Evolutionary conservation across 1,284 basidiomycete species (phyloP).

Genomic region (Cryptococcus sp.): DNA sequence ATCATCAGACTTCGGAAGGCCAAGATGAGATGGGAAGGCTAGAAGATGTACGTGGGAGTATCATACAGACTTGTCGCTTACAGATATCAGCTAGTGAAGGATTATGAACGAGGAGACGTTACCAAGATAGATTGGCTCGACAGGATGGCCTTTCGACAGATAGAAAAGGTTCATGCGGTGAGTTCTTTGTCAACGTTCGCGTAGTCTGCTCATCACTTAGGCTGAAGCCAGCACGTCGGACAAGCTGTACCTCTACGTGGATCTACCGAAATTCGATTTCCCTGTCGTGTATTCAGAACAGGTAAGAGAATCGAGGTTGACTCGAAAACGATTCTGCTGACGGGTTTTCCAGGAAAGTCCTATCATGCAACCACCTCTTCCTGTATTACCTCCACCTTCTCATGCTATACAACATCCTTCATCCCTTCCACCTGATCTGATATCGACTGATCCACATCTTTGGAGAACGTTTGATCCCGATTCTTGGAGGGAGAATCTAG

Average conservation of each 20-base stretch:
- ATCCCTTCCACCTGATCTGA: slow-evolving; percentile 48
- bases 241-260: slow-evolving; percentile 87
- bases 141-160: slow-evolving; percentile 83
- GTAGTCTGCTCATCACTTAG: slow-evolving; percentile 48
- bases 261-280: slow-evolving; percentile 95
- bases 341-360: slow-evolving; percentile 25
- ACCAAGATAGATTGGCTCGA: slow-evolving; percentile 94
- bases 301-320: slow-evolving; percentile 42
- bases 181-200: slow-evolving; percentile 28
- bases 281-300: slow-evolving; percentile 94
- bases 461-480: slow-evolving; percentile 95
- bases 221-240: slow-evolving; percentile 82
- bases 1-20: slow-evolving; percentile 53
- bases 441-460: slow-evolving; percentile 61
- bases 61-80: not conserved
- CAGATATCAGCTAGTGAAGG: slow-evolving; percentile 73
- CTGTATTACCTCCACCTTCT: slow-evolving; percentile 30
- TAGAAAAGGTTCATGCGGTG: slow-evolving; percentile 87
- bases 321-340: not conserved
- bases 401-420: slow-evolving; percentile 27
- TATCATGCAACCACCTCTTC: slow-evolving; percentile 38
- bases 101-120: slow-evolving; percentile 91
- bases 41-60: slow-evolving; percentile 63
- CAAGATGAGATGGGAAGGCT: slow-evolving; percentile 90
- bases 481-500: slow-evolving; percentile 77